These are phyloP conservation scores for Nidularia pulvinata DNA, from an alignment of 768 basidiomycete genomes.

Conservation along the genomic window DNA sequence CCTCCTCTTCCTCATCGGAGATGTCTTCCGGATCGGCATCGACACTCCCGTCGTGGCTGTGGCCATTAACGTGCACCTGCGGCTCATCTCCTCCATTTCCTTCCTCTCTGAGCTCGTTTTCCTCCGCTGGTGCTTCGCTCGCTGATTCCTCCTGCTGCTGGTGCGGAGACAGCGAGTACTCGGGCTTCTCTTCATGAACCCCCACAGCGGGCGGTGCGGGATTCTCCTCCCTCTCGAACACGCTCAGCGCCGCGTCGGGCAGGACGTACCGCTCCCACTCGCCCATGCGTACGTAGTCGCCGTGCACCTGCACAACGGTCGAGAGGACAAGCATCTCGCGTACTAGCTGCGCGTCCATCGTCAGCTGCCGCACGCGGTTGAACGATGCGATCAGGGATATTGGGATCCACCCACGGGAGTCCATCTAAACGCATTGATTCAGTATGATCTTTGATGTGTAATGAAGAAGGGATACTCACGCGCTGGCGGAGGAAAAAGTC, in stretches of 20 bases:
- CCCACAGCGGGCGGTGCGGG: background rate
- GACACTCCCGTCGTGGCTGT: background rate
- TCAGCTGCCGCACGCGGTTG: constrained; percentile 76
- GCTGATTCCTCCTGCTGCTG: background rate
- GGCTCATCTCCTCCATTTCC: background rate
- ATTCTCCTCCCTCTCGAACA: constrained; percentile 25
- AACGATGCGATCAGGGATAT: constrained; percentile 84
- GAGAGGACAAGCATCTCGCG: constrained; percentile 71
- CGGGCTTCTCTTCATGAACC: background rate
- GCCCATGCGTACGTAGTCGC: constrained; percentile 68
- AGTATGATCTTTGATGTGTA: background rate
- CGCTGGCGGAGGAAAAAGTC: constrained; percentile 81
- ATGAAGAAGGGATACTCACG: constrained; percentile 41
- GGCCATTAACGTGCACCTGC: background rate
- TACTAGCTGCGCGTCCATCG: constrained; percentile 58
- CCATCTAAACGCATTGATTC: constrained; percentile 63
- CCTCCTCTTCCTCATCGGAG: constrained; percentile 38
- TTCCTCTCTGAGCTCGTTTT: background rate
- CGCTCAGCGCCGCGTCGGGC: constrained; percentile 58
- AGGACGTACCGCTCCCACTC: constrained; percentile 65
- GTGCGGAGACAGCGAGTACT: background rate
- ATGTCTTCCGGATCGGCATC: constrained; percentile 37
- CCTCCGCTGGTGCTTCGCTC: background rate
- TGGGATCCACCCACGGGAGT: constrained; percentile 84
- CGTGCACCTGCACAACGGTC: constrained; percentile 65